Conservation (phyloP, 108 stramenopile genomes). For the Seminavis robusta region DNA sequence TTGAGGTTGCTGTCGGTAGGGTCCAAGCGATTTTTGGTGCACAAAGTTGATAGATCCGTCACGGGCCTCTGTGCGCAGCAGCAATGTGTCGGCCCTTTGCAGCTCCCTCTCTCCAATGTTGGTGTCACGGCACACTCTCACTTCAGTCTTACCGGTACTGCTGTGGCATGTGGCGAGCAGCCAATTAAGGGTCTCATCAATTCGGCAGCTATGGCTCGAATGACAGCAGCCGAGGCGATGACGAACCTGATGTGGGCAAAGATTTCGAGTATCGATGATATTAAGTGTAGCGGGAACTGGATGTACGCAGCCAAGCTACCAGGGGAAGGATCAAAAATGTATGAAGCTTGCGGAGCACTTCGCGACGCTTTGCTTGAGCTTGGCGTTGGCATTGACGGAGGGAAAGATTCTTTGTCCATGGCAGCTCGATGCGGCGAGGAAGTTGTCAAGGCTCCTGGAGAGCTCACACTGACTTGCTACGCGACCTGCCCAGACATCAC, state of each 20-base stretch:
- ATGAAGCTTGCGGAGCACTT: slow-evolving; percentile 94
- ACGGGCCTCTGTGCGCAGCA: slow-evolving; percentile 99
- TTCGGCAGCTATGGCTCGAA: slow-evolving; percentile 94
- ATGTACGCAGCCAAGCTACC: slow-evolving; percentile 99
- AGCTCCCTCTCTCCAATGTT: slow-evolving; percentile 94
- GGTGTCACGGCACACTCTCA: slow-evolving; percentile 94
- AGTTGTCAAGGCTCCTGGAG: slow-evolving; percentile 96
- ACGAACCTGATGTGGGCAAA: slow-evolving; percentile 99
- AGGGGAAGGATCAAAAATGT: slow-evolving; percentile 98
- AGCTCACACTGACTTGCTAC: slow-evolving; percentile 94
- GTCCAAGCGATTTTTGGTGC: slow-evolving; percentile 98
- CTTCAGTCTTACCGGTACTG: slow-evolving; percentile 93
- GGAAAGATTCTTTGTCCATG: slow-evolving; percentile 99
- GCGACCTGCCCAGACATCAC: slow-evolving; percentile 93
- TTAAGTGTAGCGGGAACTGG: slow-evolving; percentile 98
- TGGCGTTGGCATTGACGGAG: slow-evolving; percentile 96
- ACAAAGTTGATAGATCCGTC: slow-evolving; percentile 99
- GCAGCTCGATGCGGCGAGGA: slow-evolving; percentile 94
- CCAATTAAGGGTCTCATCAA: slow-evolving; percentile 95
- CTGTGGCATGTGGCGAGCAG: slow-evolving; percentile 96
- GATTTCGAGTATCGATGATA: slow-evolving; percentile 88
- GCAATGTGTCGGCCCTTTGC: slow-evolving; percentile 99
- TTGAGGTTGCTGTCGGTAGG: slow-evolving; percentile 94
- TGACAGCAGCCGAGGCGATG: slow-evolving; percentile 97
- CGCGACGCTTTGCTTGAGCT: slow-evolving; percentile 84